Evolutionary conservation across 768 basidiomycete genomes (phyloP), one percentile per base, ranked within the genome.

Genomic region (Rhizopogon sp.): DNA sequence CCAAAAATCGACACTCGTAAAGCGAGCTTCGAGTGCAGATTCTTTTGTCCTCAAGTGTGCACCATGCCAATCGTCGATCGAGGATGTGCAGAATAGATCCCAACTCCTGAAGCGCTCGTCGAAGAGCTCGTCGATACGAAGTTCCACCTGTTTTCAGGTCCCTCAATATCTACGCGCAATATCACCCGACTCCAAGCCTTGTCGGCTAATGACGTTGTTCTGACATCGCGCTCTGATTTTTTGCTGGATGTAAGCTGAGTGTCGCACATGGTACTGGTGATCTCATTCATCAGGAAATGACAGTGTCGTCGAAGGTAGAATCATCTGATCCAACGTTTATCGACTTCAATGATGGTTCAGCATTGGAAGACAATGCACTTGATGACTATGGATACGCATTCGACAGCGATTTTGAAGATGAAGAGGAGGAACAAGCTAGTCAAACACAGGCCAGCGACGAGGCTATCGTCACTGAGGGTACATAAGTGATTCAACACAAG

Each of bases 71-170:
- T 25, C 25, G 4, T 25, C 25, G 25, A 25, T 25, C 4, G 25
- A 25, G 25, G 25, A 25, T 25, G 25, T 25, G 25, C 25, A 25
- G 25, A 25, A 25, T 25, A 25, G 25, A 25, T 25, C 25, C 22
- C 25, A 25, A 25, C 57, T 43, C 44, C 50, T 39, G 56, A 52
- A 6, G 59, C 57, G 9, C 50, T 55, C n/a, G 55, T 61, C 2
- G 60, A 71, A 16, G 57, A 58, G 14, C 58, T 70, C 22, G 42
- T 68, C 35, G 63, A 70, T 50, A 70, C 70, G 6, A 64, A 68
- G 29, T 67, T 72, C 22, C 67, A 72, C 47, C 50, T 66, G 6
- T 73, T 59, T 43, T 67, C 62, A 0, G 33, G 65, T 11, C 63
- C 56, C 14, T 63, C 68, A 13, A 35, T 17, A 4, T 3, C 25